phyloP scores from a whole-genome alignment of 2,329 filamentous ascomycete species.

The Lasiodiplodia gonubiensis region DNA sequence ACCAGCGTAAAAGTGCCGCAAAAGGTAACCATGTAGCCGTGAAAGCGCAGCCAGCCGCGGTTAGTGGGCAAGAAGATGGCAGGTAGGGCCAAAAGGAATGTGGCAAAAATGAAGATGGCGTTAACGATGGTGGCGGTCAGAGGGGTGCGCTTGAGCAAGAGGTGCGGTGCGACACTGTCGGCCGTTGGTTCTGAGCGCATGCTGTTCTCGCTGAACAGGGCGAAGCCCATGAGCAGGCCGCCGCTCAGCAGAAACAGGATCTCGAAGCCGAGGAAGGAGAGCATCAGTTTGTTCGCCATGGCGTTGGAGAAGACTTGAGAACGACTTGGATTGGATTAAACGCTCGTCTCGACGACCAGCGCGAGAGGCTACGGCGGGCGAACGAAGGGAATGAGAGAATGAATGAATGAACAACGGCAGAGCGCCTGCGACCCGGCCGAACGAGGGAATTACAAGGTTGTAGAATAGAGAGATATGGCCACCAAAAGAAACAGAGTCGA shows the following conservation, averaged over 20 bases:
- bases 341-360: constrained; percentile 10
- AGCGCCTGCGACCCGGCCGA: constrained; percentile 22
- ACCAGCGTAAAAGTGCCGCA: constrained; percentile 70
- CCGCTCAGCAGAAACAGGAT: constrained; percentile 59
- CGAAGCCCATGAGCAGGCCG: constrained; percentile 58
- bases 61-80: constrained; percentile 71
- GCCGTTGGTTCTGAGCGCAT: constrained; percentile 48
- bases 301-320: constrained; percentile 7
- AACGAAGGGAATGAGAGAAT: constrained; percentile 2
- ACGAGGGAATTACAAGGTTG: constrained; percentile 26
- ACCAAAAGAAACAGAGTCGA: constrained; percentile 21
- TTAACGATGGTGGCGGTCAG: constrained; percentile 72
- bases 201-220: constrained; percentile 54
- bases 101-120: constrained; percentile 71
- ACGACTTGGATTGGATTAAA: constrained; percentile 2
- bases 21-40: constrained; percentile 69
- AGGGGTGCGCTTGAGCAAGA: constrained; percentile 60
- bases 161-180: constrained; percentile 55
- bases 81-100: constrained; percentile 70
- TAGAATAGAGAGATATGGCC: constrained; percentile 14
- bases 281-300: constrained; percentile 59
- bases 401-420: constrained; percentile 13
- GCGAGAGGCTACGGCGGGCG: constrained; percentile 11
- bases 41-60: constrained; percentile 72
- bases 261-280: constrained; percentile 58